Base-by-base conservation (phyloP, 306 rosid species). In the Lathyrus sativus region DNA sequence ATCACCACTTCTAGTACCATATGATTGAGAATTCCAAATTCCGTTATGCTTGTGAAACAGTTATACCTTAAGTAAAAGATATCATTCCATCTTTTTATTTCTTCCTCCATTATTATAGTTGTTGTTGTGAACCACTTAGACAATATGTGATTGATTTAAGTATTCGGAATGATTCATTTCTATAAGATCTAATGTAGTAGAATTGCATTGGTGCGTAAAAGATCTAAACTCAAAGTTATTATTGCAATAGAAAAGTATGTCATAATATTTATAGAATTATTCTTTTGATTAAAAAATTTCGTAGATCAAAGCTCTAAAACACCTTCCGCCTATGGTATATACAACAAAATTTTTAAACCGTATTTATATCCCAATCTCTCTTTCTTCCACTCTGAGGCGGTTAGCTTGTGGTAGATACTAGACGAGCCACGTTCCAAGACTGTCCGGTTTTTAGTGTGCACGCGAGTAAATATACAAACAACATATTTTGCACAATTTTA, bases 261-360 rank as follows among this genome's bases (percentile, higher is more conserved):
- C 17, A 86, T 91, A 46, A 82, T 93, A 29, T 88, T 82, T 89
- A 76, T 85, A 79, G 90, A 84, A 88, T 93, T 97, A 7, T 86
- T 17, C 57, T 81, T 86, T 65, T 85, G 87, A 45, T 54, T 72
- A 54, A 93, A 84, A 10, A 71, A 19, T 18, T 90, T 96, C 0
- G 96, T 79, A 14, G 98, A 92, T 0, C 99, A 97, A 14, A 88
- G 66, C 45, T 93, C 97, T 0, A 93, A 96, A 0, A 93, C 97
- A 0, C 99, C 96, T 35, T 83, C 86, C 4, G 85, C 81, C 0
- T 82, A 78, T 2, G 97, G 97, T 22, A 93, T 83, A 17, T 95
- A 88, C 0, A 84, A 95, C 65, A 93, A 29, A 10, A 96, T 93
- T 67, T 81, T 89, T 44, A 93, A 44, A 0, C 96, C 97, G 1